Conservation (phyloP, 176 grass and related monocot species). For the Luzula sylvatica region DNA sequence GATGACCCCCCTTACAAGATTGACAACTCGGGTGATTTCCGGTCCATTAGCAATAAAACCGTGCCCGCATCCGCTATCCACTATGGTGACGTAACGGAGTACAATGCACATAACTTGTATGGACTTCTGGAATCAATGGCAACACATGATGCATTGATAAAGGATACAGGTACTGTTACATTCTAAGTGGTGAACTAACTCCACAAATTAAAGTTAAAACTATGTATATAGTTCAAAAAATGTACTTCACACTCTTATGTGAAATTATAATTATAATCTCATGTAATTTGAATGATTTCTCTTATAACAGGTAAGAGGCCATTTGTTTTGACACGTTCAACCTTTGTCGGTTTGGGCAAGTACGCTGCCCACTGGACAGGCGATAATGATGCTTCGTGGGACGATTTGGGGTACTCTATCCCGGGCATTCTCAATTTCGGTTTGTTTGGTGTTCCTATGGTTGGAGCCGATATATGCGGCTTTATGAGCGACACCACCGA, state of each 20-base stretch:
- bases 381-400: constrained; percentile 41
- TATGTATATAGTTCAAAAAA: too few relatives aligned
- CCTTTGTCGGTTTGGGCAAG: constrained; percentile 50
- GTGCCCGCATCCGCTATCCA: constrained; percentile 45
- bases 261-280: too few relatives aligned
- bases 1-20: constrained; percentile 65
- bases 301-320: constrained; percentile 24
- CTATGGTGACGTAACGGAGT: constrained; percentile 40
- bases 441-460: constrained; percentile 67
- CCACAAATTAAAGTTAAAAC: too few relatives aligned
- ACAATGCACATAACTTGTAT: constrained; percentile 64
- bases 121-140: constrained; percentile 44
- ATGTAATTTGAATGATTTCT: too few relatives aligned
- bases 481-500: constrained; percentile 47
- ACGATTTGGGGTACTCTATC: constrained; percentile 48
- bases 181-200: too few relatives aligned
- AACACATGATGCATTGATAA: constrained; percentile 30
- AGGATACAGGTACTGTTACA: constrained; percentile 16
- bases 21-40: constrained; percentile 42
- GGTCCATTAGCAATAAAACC: constrained; percentile 47
- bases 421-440: constrained; percentile 62
- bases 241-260: too few relatives aligned
- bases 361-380: constrained; percentile 66
- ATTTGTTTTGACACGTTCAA: constrained; percentile 58
- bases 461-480: constrained; percentile 69